Conservation (phyloP, 1,284 basidiomycete genomes). For the Cystobasidium slooffiae region DNA sequence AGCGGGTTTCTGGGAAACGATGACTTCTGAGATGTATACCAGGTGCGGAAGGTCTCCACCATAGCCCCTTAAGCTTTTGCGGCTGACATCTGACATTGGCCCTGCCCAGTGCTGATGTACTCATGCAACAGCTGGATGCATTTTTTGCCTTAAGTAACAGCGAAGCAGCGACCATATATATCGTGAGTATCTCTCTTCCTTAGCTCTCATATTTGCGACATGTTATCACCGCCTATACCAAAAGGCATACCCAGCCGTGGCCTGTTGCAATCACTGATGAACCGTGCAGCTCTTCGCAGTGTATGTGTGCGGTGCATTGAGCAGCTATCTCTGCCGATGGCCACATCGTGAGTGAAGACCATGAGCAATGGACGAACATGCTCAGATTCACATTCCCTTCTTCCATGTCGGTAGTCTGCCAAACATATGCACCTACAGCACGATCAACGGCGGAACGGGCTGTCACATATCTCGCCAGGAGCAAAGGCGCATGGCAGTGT, state of each 20-base stretch:
- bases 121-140: constrained; percentile 13
- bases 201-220: neutral
- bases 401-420: neutral
- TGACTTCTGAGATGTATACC: constrained; percentile 6
- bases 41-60: neutral
- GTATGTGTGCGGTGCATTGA: neutral
- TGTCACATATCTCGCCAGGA: constrained; percentile 2
- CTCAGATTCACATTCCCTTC: neutral
- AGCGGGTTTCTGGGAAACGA: constrained; percentile 1
- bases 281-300: constrained; percentile 5
- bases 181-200: neutral
- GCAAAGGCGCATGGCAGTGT: constrained; percentile 13
- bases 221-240: neutral
- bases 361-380: too few relatives aligned
- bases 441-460: constrained; percentile 7
- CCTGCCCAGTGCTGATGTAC: neutral
- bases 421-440: neutral
- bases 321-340: constrained; percentile 6
- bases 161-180: constrained; percentile 6
- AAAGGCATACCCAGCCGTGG: neutral
- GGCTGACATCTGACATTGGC: neutral
- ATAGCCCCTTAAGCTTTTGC: neutral
- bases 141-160: constrained; percentile 5
- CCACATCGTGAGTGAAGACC: constrained; percentile 3
- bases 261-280: neutral